A percentile compares a stretch with the other conserved stretches of the same genome.
These are phyloP conservation scores for Babesia microti DNA, from an alignment of 169 alveolate species.

Conservation along the genomic window DNA sequence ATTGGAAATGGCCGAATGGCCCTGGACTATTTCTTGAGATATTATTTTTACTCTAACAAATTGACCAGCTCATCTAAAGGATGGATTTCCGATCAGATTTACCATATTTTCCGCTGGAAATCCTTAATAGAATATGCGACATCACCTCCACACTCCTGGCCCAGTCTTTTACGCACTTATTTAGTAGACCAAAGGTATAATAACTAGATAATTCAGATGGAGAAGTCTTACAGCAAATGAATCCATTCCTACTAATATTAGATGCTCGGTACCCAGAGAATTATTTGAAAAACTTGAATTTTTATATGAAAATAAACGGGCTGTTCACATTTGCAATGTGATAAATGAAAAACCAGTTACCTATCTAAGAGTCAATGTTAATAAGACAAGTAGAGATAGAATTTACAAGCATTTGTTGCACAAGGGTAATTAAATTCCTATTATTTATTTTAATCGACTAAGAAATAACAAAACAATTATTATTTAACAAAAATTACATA, in stretches of 20 bases:
- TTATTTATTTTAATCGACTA: background rate
- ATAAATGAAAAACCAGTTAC: constrained; percentile 71
- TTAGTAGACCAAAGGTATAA: constrained; percentile 41
- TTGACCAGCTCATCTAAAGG: constrained; percentile 35
- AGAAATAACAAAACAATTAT: no score
- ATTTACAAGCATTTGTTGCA: constrained; percentile 55
- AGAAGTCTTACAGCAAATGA: constrained; percentile 58
- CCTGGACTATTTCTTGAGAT: constrained; percentile 30
- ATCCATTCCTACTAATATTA: constrained; percentile 59
- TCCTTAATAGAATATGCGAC: constrained; percentile 56
- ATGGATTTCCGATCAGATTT: constrained; percentile 55
- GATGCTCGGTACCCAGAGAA: constrained; percentile 73
- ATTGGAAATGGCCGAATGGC: constrained; percentile 32
- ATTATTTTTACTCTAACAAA: constrained; percentile 32
- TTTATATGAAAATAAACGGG: constrained; percentile 60
- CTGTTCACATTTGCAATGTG: constrained; percentile 60
- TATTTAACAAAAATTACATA: no score
- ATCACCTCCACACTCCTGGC: constrained; percentile 58
- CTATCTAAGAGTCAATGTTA: constrained; percentile 62
- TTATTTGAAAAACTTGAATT: constrained; percentile 53
- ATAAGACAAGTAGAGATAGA: constrained; percentile 50
- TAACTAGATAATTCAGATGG: constrained; percentile 57
- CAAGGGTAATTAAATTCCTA: constrained; percentile 18
- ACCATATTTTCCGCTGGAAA: constrained; percentile 60
- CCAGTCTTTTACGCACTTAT: constrained; percentile 51